Evolutionary conservation across 768 basidiomycete genomes (phyloP).

Genomic region (Tricholoma saponaceum): DNA sequence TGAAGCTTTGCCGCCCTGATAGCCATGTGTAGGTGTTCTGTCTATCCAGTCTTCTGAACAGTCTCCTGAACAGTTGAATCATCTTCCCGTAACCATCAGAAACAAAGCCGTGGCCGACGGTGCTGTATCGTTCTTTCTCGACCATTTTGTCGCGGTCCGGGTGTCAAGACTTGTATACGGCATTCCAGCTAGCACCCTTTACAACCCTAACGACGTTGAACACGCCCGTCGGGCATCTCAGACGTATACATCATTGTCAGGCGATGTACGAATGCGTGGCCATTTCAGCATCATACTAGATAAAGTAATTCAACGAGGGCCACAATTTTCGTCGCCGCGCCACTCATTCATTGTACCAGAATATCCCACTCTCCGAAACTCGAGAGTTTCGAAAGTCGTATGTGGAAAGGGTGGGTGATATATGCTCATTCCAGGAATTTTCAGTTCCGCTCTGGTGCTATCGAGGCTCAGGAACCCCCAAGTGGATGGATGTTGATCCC

Average conservation of each 20-base stretch:
- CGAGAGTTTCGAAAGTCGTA: slow-evolving; percentile 9
- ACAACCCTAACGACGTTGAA: slow-evolving; percentile 11
- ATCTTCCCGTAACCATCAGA: slow-evolving; percentile 16
- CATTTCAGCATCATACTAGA: not conserved
- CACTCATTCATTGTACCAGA: not conserved
- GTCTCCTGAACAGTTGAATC: not conserved
- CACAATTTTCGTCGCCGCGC: not conserved
- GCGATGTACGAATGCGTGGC: not conserved
- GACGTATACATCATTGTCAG: not conserved
- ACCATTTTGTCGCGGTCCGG: slow-evolving; percentile 36
- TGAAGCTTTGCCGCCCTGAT: slow-evolving; percentile 15
- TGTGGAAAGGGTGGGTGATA: not conserved
- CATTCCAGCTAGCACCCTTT: slow-evolving; percentile 4
- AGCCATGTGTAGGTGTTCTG: slow-evolving; percentile 11
- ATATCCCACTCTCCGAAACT: slow-evolving; percentile 8
- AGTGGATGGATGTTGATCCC: not conserved
- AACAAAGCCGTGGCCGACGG: slow-evolving; percentile 47
- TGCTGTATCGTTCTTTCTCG: slow-evolving; percentile 38
- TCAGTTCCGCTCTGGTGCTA: not conserved
- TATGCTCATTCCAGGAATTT: not conserved
- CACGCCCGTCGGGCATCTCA: slow-evolving; percentile 6
- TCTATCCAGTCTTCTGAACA: not conserved
- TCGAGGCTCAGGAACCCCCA: not conserved
- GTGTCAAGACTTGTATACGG: slow-evolving; percentile 38
- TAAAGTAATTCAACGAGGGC: not conserved